These are phyloP conservation scores for Piper longum DNA, from an alignment of 164 flowering plant species.

Conservation along the genomic window DNA sequence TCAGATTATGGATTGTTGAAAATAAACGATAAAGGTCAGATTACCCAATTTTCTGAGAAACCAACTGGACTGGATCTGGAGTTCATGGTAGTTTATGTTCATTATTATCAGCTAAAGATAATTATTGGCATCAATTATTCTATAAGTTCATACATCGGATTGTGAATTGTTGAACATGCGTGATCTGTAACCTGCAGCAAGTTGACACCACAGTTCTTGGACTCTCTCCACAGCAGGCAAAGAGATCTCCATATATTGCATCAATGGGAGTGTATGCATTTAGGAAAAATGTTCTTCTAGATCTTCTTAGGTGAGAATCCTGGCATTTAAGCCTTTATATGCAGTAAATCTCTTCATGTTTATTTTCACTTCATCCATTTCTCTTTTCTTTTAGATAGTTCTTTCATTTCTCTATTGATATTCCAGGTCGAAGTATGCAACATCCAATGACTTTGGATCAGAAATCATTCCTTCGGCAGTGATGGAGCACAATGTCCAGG, in stretches of 20 bases:
- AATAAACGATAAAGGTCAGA: constrained; percentile 52
- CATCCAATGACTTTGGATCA: constrained; percentile 88
- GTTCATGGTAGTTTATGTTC: constrained; percentile 47
- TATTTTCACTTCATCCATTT: background rate
- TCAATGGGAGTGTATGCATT: constrained; percentile 93
- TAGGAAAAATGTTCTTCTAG: constrained; percentile 54
- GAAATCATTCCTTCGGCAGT: constrained; percentile 89
- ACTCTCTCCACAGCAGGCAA: constrained; percentile 42
- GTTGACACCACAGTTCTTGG: constrained; percentile 71
- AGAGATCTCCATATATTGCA: constrained; percentile 59
- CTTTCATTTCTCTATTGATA: background rate
- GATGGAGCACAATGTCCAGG: constrained; percentile 63
- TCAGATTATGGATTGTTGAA: constrained; percentile 85
- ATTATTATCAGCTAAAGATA: background rate
- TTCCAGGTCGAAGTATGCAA: constrained; percentile 56
- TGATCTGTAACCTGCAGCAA: constrained; percentile 29
- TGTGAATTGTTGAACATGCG: background rate
- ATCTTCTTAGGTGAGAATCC: constrained; percentile 30
- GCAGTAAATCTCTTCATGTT: background rate
- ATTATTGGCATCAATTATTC: background rate
- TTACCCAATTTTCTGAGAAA: constrained; percentile 61
- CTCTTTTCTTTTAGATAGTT: too few relatives aligned
- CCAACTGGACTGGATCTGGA: constrained; percentile 56
- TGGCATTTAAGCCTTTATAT: background rate
- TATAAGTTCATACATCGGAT: background rate